Conservation (phyloP, 306 rosid species). For the Ormosia emarginata region DNA sequence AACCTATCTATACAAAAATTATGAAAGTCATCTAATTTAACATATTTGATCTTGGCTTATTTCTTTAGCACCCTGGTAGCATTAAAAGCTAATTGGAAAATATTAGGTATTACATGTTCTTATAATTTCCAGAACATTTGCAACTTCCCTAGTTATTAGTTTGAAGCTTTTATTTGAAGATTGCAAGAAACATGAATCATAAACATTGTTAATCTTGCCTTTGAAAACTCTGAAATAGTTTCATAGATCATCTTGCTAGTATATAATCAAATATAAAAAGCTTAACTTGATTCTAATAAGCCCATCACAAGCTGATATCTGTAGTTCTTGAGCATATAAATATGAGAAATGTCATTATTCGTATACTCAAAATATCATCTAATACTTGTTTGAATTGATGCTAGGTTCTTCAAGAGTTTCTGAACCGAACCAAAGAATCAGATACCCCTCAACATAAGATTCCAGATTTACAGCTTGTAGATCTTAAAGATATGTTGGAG, state of each 20-base stretch:
- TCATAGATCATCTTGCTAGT: background rate
- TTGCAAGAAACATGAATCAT: background rate
- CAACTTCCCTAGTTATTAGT: background rate
- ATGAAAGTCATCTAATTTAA: background rate
- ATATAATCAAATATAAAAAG: background rate
- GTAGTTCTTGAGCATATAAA: background rate
- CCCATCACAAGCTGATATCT: background rate
- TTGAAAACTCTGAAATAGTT: background rate
- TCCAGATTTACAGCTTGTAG: constrained; percentile 56
- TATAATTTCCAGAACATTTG: background rate
- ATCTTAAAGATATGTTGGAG: constrained; percentile 55
- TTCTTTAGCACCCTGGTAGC: background rate
- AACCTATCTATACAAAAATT: background rate
- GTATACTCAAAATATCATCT: constrained; percentile 2
- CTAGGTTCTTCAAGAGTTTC: constrained; percentile 82
- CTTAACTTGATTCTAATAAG: background rate
- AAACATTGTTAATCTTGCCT: background rate
- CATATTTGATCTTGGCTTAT: background rate
- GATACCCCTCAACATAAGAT: constrained; percentile 41
- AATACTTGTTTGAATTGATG: constrained; percentile 23
- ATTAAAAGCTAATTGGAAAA: background rate
- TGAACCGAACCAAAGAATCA: constrained; percentile 60
- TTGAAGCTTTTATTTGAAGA: background rate
- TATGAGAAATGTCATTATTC: background rate
- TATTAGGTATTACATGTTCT: background rate